These are phyloP conservation scores for Neodidymelliopsis sp. DNA, from an alignment of 2,329 filamentous ascomycete genomes.

Conservation along the genomic window DNA sequence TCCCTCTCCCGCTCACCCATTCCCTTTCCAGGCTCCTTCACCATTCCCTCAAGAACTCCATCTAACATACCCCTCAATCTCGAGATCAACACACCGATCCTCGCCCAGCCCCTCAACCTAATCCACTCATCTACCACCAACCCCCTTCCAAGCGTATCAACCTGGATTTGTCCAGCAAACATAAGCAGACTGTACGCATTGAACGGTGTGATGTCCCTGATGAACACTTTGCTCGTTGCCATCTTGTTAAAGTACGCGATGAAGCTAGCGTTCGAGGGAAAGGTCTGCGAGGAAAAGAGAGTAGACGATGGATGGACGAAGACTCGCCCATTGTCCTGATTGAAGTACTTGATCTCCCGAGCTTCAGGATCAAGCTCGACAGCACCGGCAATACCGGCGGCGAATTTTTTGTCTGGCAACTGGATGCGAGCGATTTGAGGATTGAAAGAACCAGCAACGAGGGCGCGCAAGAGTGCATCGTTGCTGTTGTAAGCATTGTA, in stretches of 20 bases:
- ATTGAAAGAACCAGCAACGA: conserved; percentile 61
- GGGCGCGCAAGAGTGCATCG: conserved; percentile 55
- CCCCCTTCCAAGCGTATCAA: conserved; percentile 87
- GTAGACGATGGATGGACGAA: conserved; percentile 93
- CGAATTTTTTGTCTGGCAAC: conserved; percentile 95
- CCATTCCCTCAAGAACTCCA: conserved; percentile 78
- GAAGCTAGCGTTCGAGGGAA: conserved; percentile 77
- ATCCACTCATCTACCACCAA: conserved; percentile 94
- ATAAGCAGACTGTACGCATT: conserved; percentile 88
- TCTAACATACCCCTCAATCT: conserved; percentile 87
- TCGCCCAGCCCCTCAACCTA: conserved; percentile 84
- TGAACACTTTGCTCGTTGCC: conserved; percentile 88
- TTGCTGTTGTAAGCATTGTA: conserved; percentile 60
- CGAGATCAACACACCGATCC: conserved; percentile 88
- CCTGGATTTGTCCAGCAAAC: conserved; percentile 82
- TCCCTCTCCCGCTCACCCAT: conserved; percentile 58
- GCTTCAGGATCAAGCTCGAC: conserved; percentile 95
- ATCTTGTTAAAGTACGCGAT: conserved; percentile 93
- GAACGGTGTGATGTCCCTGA: conserved; percentile 90
- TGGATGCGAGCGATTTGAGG: conserved; percentile 92
- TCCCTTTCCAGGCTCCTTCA: conserved; percentile 74
- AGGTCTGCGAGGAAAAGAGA: conserved; percentile 82
- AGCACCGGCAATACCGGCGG: conserved; percentile 82
- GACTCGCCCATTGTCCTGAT: conserved; percentile 65
- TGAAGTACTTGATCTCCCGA: conserved; percentile 90